Evolutionary conservation across 1,139 yeast genomes (phyloP).

Genomic region (Scheffersomyces stambukii): DNA sequence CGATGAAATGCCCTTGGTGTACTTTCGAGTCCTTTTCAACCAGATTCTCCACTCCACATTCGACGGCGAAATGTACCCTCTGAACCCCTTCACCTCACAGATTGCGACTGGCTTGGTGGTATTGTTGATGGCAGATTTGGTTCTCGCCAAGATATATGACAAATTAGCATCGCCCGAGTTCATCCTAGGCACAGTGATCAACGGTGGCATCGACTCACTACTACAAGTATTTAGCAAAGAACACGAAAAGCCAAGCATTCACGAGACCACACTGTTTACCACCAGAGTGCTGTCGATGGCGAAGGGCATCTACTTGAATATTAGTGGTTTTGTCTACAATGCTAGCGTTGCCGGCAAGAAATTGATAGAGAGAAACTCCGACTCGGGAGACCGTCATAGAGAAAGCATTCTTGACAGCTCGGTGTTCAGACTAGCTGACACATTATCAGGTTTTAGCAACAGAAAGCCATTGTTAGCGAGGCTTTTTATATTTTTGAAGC

Average conservation of each 20-base stretch:
- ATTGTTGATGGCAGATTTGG: conserved; percentile 31
- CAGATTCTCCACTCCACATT: conserved; percentile 20
- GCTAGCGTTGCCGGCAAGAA: conserved; percentile 7
- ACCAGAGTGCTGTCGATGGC: no score
- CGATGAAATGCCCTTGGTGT: conserved; percentile 9
- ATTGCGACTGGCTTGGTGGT: conserved; percentile 27
- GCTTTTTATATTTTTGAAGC: conserved; percentile 11
- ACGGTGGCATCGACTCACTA: no score
- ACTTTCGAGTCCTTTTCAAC: conserved; percentile 23
- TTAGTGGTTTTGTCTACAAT: conserved; percentile 10
- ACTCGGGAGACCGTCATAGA: background rate
- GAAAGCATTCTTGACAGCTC: conserved; percentile 15
- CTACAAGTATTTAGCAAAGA: no score
- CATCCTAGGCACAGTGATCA: conserved; percentile 16
- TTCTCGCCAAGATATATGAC: conserved; percentile 24
- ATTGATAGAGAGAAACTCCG: background rate
- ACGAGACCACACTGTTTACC: no score
- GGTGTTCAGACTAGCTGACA: conserved; percentile 23
- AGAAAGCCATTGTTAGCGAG: conserved; percentile 26
- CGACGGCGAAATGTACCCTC: conserved; percentile 9
- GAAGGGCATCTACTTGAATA: background rate
- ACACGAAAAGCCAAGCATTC: no score
- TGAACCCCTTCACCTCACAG: conserved; percentile 20
- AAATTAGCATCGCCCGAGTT: conserved; percentile 30
- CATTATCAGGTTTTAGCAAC: conserved; percentile 22